phyloP scores from a whole-genome alignment of 768 basidiomycete genomes.

The Phlebiopsis flavidoalba region DNA sequence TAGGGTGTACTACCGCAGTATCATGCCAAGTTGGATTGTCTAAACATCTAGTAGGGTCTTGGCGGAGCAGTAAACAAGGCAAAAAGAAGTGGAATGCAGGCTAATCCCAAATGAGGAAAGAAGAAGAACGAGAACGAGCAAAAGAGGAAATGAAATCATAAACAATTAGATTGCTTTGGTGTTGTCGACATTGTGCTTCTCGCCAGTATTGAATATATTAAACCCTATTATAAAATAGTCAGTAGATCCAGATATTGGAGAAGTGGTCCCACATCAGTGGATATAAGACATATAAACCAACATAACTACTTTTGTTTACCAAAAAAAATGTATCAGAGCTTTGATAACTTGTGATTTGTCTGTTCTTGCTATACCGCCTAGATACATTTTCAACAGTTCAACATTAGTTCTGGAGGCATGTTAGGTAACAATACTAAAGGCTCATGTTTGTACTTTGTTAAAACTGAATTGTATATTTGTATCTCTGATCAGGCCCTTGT shows the following conservation, averaged over 20 bases:
- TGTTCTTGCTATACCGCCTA: constrained; percentile 22
- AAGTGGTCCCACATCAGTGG: constrained; percentile 20
- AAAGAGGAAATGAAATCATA: constrained; percentile 37
- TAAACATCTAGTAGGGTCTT: too few relatives aligned
- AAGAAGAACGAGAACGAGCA: too few relatives aligned
- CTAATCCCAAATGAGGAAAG: too few relatives aligned
- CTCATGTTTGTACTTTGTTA: constrained; percentile 16
- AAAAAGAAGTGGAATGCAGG: too few relatives aligned
- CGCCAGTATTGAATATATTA: background rate
- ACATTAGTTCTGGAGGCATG: constrained; percentile 8
- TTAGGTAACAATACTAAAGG: constrained; percentile 17
- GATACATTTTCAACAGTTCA: constrained; percentile 16
- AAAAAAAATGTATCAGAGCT: constrained; percentile 11
- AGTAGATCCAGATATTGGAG: constrained; percentile 17
- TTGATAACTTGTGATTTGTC: constrained; percentile 21
- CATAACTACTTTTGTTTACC: background rate
- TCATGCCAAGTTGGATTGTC: too few relatives aligned
- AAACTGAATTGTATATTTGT: constrained; percentile 8
- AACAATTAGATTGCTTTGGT: constrained; percentile 10
- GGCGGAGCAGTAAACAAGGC: too few relatives aligned
- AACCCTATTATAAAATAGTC: constrained; percentile 18
- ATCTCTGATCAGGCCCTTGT: too few relatives aligned
- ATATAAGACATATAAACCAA: constrained; percentile 14
- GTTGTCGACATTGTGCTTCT: background rate
- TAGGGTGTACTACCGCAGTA: too few relatives aligned